Evolutionary conservation across 169 alveolate genomes (phyloP), one percentile per base, ranked within the genome.

Genomic region (Cryptosporidium canis): DNA sequence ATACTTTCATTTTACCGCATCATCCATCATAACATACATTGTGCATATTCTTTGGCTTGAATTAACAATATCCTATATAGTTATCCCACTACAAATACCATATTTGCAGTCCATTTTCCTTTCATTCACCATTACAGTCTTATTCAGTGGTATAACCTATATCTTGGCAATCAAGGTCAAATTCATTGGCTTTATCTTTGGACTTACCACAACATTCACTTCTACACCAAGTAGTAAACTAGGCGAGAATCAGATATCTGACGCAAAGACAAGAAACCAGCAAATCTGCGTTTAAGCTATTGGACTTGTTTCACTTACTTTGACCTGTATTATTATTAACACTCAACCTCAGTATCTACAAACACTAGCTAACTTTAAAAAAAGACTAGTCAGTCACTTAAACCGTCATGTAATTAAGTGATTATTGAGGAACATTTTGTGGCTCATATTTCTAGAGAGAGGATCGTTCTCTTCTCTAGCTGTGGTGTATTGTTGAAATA

Each of bases 21-120:
- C 87, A 8, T 77, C 87, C 35, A 77, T 77, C 12, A 77, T 77
- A 39, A 35, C 58, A 43, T 77, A 77, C 27, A 58, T 58, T 29
- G 56, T 77, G 14, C 87, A 77, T 53, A 77, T 77, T 71, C 64
- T 77, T 61, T 77, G 87, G 87, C 43, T 77, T 27, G 87, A 77
- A 16, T n/a, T 61, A 24, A 37, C 64, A 29, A 55, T 14, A n/a
- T 29, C 77, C 3, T 77, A 77, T 41, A 39, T 77, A 24, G 61
- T 77, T 2, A 77, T 77, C 16, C 87, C 87, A 16, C 64, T 41
- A 29, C 61, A 58, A 35, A 77, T 77, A 27, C 63, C 87, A 35
- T 77, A 58, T 61, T 12, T 31, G 8, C 64, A 77, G 21, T 77
- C 87, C 9, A 44, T 77, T 7, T 37, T 55, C 63, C 45, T 77